A percentile compares a stretch with the other conserved stretches of the same genome.
Evolutionary conservation across 441 rosid species (phyloP).

Genomic region (Adansonia madagascariensis): DNA sequence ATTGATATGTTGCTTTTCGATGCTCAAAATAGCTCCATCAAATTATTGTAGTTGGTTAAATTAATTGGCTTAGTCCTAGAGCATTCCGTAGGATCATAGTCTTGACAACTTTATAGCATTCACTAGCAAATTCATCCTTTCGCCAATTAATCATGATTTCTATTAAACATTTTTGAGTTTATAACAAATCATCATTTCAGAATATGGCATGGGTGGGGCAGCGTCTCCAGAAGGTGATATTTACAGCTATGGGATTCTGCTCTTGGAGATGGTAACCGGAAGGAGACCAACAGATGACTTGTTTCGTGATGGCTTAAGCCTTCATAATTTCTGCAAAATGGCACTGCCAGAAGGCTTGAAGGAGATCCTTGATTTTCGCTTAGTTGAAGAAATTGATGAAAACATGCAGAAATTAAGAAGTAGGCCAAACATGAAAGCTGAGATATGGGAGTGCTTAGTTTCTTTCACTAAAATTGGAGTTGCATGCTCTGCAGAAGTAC

Average conservation of each 20-base stretch:
- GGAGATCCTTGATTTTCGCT: slow-evolving; percentile 11
- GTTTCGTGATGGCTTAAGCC: slow-evolving; percentile 16
- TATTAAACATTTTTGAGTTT: neutral
- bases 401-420: neutral
- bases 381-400: neutral
- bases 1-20: too few species aligned
- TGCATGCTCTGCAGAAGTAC: neutral
- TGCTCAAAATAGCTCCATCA: too few species aligned
- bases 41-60: too few species aligned
- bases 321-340: slow-evolving; percentile 4
- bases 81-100: too few species aligned
- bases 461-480: neutral
- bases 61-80: neutral
- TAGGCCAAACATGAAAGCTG: neutral
- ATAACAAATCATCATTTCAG: neutral
- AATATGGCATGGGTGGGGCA: slow-evolving; percentile 20
- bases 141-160: neutral
- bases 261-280: slow-evolving; percentile 21
- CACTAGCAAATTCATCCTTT: neutral
- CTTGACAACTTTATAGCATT: too few species aligned
- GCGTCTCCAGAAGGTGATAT: slow-evolving; percentile 15
- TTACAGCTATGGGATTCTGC: neutral
- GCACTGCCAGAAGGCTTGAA: slow-evolving; percentile 3
- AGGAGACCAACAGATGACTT: slow-evolving; percentile 21
- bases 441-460: neutral